A percentile compares a stretch with the other conserved stretches of the same genome.
These are phyloP conservation scores for Penicillium coffeae DNA, from an alignment of 495 filamentous ascomycete species.

Conservation along the genomic window DNA sequence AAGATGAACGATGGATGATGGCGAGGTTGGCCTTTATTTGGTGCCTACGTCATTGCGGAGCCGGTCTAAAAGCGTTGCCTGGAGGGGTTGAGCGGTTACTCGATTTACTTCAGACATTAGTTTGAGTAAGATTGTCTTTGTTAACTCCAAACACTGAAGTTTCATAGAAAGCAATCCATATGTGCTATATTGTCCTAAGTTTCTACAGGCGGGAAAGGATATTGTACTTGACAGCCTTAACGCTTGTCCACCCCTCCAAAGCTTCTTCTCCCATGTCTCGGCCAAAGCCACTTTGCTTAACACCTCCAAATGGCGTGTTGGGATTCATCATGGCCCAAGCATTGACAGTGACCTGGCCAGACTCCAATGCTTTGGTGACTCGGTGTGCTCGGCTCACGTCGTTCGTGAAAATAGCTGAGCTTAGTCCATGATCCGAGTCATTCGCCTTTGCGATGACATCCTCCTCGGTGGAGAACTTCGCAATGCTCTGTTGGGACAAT, in stretches of 20 bases:
- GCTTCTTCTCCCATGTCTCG: slow-evolving; percentile 39
- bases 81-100: neutral
- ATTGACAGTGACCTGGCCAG: slow-evolving; percentile 47
- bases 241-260: slow-evolving; percentile 22
- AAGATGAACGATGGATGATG: neutral
- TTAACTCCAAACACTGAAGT: neutral
- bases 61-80: neutral
- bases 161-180: neutral
- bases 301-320: slow-evolving; percentile 48
- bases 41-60: neutral
- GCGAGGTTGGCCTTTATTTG: neutral
- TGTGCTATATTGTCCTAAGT: too few species aligned
- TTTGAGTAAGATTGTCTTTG: neutral
- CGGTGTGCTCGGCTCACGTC: slow-evolving; percentile 73
- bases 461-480: slow-evolving; percentile 70
- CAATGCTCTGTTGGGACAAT: slow-evolving; percentile 16
- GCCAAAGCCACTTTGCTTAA: slow-evolving; percentile 55
- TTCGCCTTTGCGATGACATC: slow-evolving; percentile 82
- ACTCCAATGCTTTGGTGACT: slow-evolving; percentile 72
- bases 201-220: slow-evolving; percentile 18
- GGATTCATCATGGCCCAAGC: slow-evolving; percentile 20
- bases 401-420: slow-evolving; percentile 75
- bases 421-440: slow-evolving; percentile 79
- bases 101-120: neutral
- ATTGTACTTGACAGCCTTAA: slow-evolving; percentile 24